phyloP scores from a whole-genome alignment of 2,329 filamentous ascomycete genomes.

The Epichloe bromicola region DNA sequence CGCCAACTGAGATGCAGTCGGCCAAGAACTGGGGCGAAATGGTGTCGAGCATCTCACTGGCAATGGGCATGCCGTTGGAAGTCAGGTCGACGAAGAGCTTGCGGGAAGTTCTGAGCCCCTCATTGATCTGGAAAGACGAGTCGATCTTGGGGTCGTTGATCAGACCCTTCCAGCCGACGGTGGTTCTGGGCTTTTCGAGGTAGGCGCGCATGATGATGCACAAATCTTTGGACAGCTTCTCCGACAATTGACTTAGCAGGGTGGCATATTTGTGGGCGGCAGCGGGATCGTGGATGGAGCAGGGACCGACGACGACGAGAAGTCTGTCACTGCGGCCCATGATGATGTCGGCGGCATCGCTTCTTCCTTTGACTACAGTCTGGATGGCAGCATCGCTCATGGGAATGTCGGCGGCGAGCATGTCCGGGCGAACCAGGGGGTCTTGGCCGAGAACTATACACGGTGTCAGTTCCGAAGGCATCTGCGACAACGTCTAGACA shows the following conservation, averaged over 20 bases:
- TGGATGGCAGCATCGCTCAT: slow-evolving; percentile 47
- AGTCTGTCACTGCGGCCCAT: slow-evolving; percentile 73
- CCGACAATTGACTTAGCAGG: slow-evolving; percentile 62
- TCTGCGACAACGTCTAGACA: neutral
- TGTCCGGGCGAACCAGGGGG: slow-evolving; percentile 80
- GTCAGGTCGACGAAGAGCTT: slow-evolving; percentile 91
- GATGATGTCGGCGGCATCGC: slow-evolving; percentile 59
- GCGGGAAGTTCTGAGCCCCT: slow-evolving; percentile 79
- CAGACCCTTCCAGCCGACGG: slow-evolving; percentile 96
- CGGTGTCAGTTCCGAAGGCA: slow-evolving; percentile 9
- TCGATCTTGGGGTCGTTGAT: slow-evolving; percentile 99
- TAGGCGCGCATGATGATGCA: slow-evolving; percentile 96
- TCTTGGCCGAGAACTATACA: slow-evolving; percentile 77
- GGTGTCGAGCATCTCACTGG: slow-evolving; percentile 96
- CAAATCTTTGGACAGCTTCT: slow-evolving; percentile 71
- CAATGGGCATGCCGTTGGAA: slow-evolving; percentile 78
- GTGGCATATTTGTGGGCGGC: slow-evolving; percentile 80
- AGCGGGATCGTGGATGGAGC: slow-evolving; percentile 90
- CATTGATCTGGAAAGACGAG: slow-evolving; percentile 97
- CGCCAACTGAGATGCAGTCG: slow-evolving; percentile 88
- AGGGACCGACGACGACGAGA: slow-evolving; percentile 87
- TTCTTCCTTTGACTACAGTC: slow-evolving; percentile 59
- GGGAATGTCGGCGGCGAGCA: slow-evolving; percentile 79
- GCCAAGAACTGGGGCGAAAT: slow-evolving; percentile 97
- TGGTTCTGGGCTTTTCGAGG: slow-evolving; percentile 96